Base-by-base conservation (phyloP, 2,329 filamentous ascomycete genomes). In the Colletotrichum phormii region DNA sequence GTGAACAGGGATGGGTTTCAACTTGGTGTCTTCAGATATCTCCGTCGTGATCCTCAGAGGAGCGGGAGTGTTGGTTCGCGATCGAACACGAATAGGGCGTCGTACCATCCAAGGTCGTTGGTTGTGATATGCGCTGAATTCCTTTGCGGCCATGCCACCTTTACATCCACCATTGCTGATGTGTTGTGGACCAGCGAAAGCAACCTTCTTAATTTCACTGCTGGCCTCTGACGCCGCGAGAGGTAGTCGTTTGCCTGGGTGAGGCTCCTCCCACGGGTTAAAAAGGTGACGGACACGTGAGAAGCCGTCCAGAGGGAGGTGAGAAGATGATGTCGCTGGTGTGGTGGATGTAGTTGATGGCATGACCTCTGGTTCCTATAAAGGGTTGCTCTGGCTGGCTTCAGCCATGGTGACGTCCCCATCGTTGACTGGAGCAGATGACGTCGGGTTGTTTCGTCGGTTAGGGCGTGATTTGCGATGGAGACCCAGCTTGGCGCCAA, bases 331-430 rank as follows among this genome's bases (percentile, higher is more conserved):
- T 64, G 76, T 72, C 71, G 75, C 74, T 76, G 76, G 75, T 73
- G 78, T 78, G 75, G 81, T 80, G 81, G 82, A 77, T 79, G 80
- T 80, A 79, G 84, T 83, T 83, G 82, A 82, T 84, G 86, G 83
- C 85, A 86, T 86, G 87, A 84, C 89, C 88, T 89, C 86, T 83
- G 80, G 86, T 82, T 85, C 84, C 89, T 88, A 91, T 87, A 88
- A 88, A 58, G 81, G 80, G 76, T 81, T 81, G 60, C 80, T 81
- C 73, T 78, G 79, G 67, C 77, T 80, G 9, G 77, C 68, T 37
- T 86, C 84, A 59, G 82, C 79, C 76, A 79, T 80, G 63, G 78
- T 75, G 53, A 80, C 70, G 71, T 86, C 81, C 75, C 76, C 79
- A 24, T 84, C 83, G 13, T 77, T 77, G 64, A 76, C 80, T 12